Evolutionary conservation across 805 yeast species (phyloP).

Genomic region (Ogataea salicorniae): DNA sequence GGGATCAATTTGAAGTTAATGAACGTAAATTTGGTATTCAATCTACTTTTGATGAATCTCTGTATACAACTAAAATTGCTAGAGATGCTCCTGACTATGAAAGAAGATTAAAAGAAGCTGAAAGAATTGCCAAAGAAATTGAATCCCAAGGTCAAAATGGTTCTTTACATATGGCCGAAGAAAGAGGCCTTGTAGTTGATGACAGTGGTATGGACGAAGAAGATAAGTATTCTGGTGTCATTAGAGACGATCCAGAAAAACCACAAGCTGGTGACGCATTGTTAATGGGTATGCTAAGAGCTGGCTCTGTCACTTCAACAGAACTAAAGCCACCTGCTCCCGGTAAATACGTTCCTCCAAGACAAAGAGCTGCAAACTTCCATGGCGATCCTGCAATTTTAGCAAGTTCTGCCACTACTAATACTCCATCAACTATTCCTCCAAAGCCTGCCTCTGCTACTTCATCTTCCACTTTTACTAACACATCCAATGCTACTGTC

Average conservation of each 20-base stretch:
- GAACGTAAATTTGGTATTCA: conserved; percentile 83
- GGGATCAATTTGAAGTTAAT: conserved; percentile 97
- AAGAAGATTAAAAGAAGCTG: conserved; percentile 64
- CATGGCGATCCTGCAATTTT: conserved; percentile 66
- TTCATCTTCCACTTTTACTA: neutral
- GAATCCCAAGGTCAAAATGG: conserved; percentile 59
- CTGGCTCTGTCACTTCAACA: conserved; percentile 13
- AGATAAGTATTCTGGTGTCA: conserved; percentile 92
- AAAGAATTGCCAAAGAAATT: conserved; percentile 75
- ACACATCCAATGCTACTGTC: neutral
- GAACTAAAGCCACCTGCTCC: conserved; percentile 25
- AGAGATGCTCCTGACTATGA: conserved; percentile 68
- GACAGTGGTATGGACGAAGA: conserved; percentile 92
- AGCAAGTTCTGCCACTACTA: conserved; percentile 40
- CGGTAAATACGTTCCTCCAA: conserved; percentile 51
- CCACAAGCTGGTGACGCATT: conserved; percentile 18
- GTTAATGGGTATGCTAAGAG: conserved; percentile 25
- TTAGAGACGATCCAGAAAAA: conserved; percentile 37
- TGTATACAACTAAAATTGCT: conserved; percentile 77
- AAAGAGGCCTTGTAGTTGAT: conserved; percentile 72
- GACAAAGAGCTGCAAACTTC: conserved; percentile 45
- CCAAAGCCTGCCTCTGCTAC: conserved; percentile 6
- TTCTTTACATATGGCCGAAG: conserved; percentile 84
- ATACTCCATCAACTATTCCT: conserved; percentile 2
- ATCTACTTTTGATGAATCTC: conserved; percentile 77